A percentile compares a stretch with the other conserved stretches of the same genome.
phyloP scores from a whole-genome alignment of 2,329 filamentous ascomycete species.

The Neonectria sp. region DNA sequence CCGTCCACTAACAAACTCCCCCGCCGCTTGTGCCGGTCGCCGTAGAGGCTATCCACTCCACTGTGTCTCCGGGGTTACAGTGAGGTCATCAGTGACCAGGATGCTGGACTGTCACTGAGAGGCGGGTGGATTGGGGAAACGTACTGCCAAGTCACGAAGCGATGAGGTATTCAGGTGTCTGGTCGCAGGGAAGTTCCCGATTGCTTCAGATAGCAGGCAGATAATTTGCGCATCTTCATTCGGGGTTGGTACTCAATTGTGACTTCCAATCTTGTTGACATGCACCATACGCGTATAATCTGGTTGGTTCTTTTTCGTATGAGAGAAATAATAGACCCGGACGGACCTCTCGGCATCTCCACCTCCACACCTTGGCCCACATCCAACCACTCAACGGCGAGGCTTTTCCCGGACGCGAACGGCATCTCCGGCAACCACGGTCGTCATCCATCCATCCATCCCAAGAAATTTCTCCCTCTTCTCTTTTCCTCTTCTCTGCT shows the following conservation, averaged over 20 bases:
- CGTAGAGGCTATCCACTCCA: background rate
- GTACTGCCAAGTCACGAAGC: background rate
- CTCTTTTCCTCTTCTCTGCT: conserved; percentile 27
- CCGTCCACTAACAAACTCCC: conserved; percentile 1
- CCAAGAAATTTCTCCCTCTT: conserved; percentile 27
- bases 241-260: background rate
- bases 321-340: conserved; percentile 44
- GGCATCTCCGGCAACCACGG: conserved; percentile 44
- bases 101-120: conserved; percentile 24
- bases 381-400: conserved; percentile 44
- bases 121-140: conserved; percentile 16
- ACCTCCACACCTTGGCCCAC: conserved; percentile 45
- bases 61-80: conserved; percentile 22
- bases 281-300: conserved; percentile 21
- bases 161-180: background rate
- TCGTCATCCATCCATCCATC: conserved; percentile 24
- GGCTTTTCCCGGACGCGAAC: conserved; percentile 42
- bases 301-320: conserved; percentile 28
- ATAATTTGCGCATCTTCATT: background rate
- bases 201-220: background rate
- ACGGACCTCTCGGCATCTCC: conserved; percentile 48
- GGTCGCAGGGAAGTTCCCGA: background rate
- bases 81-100: conserved; percentile 46
- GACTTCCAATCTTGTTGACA: background rate
- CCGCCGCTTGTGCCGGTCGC: background rate